These are phyloP conservation scores for Cylindrotheca fusiformis DNA, from an alignment of 108 stramenopile species.

Conservation along the genomic window DNA sequence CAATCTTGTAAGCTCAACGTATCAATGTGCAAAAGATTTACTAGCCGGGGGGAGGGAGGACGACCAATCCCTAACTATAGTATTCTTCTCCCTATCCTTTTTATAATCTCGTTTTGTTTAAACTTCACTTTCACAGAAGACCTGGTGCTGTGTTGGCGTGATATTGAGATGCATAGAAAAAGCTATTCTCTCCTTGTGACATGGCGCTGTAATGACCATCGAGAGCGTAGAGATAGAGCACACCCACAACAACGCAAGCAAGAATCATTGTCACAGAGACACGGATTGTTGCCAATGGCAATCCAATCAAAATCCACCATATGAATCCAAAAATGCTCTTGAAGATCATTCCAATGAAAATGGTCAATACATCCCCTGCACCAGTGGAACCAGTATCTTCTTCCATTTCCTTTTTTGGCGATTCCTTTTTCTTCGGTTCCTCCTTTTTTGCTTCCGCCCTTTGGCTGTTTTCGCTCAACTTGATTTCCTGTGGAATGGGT, in stretches of 20 bases:
- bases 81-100: too few relatives aligned
- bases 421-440: conserved; percentile 11
- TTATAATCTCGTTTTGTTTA: too few relatives aligned
- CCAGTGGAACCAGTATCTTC: conserved; percentile 16
- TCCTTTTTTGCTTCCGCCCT: conserved; percentile 9
- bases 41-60: too few relatives aligned
- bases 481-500: conserved; percentile 10
- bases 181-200: background rate
- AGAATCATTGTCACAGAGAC: conserved; percentile 14
- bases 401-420: background rate
- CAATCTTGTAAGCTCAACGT: too few relatives aligned
- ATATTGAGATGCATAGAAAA: conserved; percentile 4
- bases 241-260: conserved; percentile 1
- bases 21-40: too few relatives aligned
- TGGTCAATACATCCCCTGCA: conserved; percentile 46
- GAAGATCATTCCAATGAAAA: conserved; percentile 55
- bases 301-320: conserved; percentile 40
- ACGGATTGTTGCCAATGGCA: conserved; percentile 41
- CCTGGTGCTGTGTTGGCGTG: conserved; percentile 9
- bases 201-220: conserved; percentile 11
- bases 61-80: too few relatives aligned
- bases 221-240: conserved; percentile 16
- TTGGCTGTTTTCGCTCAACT: conserved; percentile 1
- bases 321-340: conserved; percentile 40
- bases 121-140: background rate